phyloP scores from a whole-genome alignment of 1,139 yeast genomes.

The Pichia terricola region DNA sequence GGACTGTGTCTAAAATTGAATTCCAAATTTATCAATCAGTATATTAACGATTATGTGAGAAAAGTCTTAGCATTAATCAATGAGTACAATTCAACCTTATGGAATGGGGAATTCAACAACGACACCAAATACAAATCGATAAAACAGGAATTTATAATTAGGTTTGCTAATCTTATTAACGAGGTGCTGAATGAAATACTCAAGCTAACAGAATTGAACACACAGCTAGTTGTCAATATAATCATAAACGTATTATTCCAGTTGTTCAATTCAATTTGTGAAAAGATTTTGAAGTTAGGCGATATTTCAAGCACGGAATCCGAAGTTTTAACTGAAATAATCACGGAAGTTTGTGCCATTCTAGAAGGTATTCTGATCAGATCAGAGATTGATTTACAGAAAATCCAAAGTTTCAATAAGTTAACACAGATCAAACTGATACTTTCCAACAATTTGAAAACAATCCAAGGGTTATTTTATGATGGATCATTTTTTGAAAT shows the following conservation, averaged over 20 bases:
- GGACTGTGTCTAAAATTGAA: slow-evolving; percentile 16
- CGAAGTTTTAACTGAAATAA: slow-evolving; percentile 13
- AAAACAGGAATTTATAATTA: slow-evolving; percentile 7
- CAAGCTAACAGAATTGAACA: slow-evolving; percentile 12
- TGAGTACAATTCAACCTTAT: slow-evolving; percentile 10
- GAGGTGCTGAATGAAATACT: neutral
- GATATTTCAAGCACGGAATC: slow-evolving; percentile 25
- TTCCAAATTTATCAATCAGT: slow-evolving; percentile 10
- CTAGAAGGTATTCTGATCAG: neutral
- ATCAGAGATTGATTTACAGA: slow-evolving; percentile 7
- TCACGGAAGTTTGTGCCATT: slow-evolving; percentile 11
- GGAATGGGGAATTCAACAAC: slow-evolving; percentile 7
- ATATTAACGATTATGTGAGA: slow-evolving; percentile 5
- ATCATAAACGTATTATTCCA: slow-evolving; percentile 12
- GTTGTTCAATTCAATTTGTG: slow-evolving; percentile 14
- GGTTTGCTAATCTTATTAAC: slow-evolving; percentile 4
- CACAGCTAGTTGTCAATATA: slow-evolving; percentile 13
- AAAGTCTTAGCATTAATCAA: slow-evolving; percentile 9
- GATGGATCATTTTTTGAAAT: slow-evolving; percentile 69
- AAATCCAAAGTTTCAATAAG: slow-evolving; percentile 30
- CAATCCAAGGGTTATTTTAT: slow-evolving; percentile 61
- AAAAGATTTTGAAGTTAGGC: slow-evolving; percentile 13
- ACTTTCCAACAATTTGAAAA: slow-evolving; percentile 48
- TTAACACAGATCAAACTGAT: slow-evolving; percentile 37
- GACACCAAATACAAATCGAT: neutral